These are phyloP conservation scores for Quaeritorhiza haematococci DNA, from an alignment of 371 early-diverging fungal species.

Conservation along the genomic window DNA sequence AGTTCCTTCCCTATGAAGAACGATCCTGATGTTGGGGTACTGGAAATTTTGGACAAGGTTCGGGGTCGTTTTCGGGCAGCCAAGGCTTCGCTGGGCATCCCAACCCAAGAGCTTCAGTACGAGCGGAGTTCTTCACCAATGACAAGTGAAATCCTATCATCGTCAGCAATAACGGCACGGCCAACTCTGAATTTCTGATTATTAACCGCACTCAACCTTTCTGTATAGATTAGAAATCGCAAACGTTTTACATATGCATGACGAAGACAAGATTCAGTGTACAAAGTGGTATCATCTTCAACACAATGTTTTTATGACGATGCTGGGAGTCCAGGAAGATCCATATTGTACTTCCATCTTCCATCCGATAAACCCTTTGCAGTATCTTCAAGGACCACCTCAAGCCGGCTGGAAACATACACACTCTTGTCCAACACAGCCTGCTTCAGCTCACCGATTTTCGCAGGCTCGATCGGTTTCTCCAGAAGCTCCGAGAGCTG, in stretches of 20 bases:
- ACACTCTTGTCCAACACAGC: conserved; percentile 74
- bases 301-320: conserved; percentile 1
- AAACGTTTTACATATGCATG: too few relatives aligned
- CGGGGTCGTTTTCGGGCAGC: too few relatives aligned
- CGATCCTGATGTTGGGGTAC: too few relatives aligned
- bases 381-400: conserved; percentile 75
- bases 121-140: too few relatives aligned
- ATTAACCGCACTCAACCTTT: too few relatives aligned
- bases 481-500: conserved; percentile 83
- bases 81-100: too few relatives aligned
- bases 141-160: background rate
- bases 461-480: conserved; percentile 63
- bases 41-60: too few relatives aligned
- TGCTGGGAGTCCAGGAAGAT: conserved; percentile 2
- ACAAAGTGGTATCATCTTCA: too few relatives aligned
- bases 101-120: too few relatives aligned
- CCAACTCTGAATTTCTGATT: background rate
- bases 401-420: conserved; percentile 68
- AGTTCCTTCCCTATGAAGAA: too few relatives aligned
- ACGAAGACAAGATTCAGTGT: too few relatives aligned
- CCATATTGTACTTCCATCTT: conserved; percentile 52
- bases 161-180: background rate
- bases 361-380: conserved; percentile 69
- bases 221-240: too few relatives aligned
- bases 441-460: conserved; percentile 70